phyloP scores from a whole-genome alignment of 176 grass and related monocot species.

The Dactylis glomerata region DNA sequence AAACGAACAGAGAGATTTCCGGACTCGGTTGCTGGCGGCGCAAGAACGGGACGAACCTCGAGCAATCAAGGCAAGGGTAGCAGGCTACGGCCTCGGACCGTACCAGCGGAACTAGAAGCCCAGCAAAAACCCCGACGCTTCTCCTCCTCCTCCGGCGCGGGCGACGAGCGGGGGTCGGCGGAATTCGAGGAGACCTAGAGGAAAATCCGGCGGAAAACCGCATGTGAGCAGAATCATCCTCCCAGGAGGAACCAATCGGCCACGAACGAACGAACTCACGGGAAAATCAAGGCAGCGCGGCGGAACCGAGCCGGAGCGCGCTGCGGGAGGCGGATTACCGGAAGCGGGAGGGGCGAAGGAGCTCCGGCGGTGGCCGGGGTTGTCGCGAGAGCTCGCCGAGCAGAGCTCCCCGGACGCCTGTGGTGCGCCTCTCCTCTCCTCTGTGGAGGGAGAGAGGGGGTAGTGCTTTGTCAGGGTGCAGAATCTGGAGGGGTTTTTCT shows the following conservation, averaged over 20 bases:
- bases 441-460: constrained; percentile 15
- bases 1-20: not conserved
- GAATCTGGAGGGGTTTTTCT: constrained; percentile 5
- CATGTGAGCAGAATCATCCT: not conserved
- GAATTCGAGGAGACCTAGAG: not conserved
- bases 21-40: not conserved
- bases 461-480: not conserved
- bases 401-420: not conserved
- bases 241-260: not conserved
- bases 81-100: not conserved
- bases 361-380: not conserved
- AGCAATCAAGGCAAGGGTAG: not conserved
- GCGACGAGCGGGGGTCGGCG: not conserved
- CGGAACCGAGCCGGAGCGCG: not conserved
- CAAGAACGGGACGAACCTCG: not conserved
- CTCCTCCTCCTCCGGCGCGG: not conserved
- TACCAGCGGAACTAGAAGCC: not conserved
- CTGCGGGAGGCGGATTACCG: not conserved
- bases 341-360: not conserved
- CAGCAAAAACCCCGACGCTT: not conserved
- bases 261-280: too few relatives aligned
- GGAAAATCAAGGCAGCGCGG: not conserved
- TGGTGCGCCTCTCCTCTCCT: not conserved
- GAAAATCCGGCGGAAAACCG: not conserved
- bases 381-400: not conserved